phyloP scores from a whole-genome alignment of 164 flowering plant genomes.

The Macadamia integrifolia region DNA sequence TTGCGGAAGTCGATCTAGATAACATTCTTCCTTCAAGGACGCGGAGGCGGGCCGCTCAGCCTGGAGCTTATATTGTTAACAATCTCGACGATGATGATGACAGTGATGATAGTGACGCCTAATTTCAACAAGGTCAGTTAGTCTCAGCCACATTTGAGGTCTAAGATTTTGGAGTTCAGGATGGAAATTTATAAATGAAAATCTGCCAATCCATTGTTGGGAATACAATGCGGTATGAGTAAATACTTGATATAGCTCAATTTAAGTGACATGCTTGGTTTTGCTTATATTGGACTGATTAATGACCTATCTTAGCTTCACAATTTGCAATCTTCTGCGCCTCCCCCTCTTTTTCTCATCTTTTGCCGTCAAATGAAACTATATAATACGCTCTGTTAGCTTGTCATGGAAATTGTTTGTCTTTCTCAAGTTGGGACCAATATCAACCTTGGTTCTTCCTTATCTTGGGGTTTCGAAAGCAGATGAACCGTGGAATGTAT shows the following conservation, averaged over 20 bases:
- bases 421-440: no score
- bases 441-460: no score
- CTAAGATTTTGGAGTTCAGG: no score
- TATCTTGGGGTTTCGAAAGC: no score
- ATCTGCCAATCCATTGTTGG: background rate
- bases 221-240: conserved; percentile 1
- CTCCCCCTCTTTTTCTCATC: background rate
- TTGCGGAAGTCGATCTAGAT: conserved; percentile 78
- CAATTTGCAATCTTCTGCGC: conserved; percentile 17
- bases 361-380: background rate
- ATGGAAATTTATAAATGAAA: background rate
- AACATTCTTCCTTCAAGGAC: conserved; percentile 86
- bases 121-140: conserved; percentile 26
- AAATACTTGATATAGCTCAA: background rate
- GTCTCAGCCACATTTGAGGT: background rate
- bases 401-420: background rate
- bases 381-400: background rate
- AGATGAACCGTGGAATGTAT: no score
- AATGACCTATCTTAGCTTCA: conserved; percentile 16
- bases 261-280: background rate
- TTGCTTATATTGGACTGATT: conserved; percentile 12
- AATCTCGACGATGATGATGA: conserved; percentile 30
- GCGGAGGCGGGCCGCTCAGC: conserved; percentile 37
- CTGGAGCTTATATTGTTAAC: conserved; percentile 41
- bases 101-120: conserved; percentile 44